These are phyloP conservation scores for Botrytis sinoallii DNA, from an alignment of 2,329 filamentous ascomycete genomes.

Conservation along the genomic window DNA sequence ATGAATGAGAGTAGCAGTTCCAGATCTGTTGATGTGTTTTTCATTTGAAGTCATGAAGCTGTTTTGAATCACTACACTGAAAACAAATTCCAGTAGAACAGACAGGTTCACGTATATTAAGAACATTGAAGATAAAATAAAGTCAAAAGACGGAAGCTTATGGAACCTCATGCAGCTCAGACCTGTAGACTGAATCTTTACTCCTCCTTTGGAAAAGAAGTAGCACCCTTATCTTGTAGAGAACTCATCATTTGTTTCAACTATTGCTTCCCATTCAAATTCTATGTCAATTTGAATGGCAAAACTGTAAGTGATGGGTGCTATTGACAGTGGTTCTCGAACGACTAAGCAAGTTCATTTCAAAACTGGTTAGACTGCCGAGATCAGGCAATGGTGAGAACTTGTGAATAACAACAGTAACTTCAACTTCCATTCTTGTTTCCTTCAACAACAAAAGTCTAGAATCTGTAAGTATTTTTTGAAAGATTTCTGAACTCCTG, in stretches of 20 bases:
- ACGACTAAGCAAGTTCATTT: not conserved
- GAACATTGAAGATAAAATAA: not conserved
- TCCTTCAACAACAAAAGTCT: no score
- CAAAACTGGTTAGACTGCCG: not conserved
- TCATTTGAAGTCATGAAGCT: not conserved
- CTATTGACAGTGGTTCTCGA: not conserved
- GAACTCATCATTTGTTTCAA: not conserved
- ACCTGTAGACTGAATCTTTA: not conserved
- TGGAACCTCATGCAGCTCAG: not conserved
- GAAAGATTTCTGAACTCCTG: not conserved
- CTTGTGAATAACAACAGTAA: not conserved
- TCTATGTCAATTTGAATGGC: not conserved
- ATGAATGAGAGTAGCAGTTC: not conserved
- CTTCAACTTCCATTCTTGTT: not conserved
- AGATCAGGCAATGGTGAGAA: not conserved
- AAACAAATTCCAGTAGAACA: rapidly evolving
- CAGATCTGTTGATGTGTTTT: not conserved
- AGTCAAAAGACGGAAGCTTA: not conserved
- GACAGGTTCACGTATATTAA: not conserved
- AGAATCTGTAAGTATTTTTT: not conserved
- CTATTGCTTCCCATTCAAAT: not conserved
- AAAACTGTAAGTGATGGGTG: not conserved
- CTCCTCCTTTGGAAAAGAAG: not conserved
- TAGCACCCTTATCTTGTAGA: not conserved
- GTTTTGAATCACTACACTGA: not conserved